phyloP scores from a whole-genome alignment of 2,329 filamentous ascomycete genomes.

The Chrysosporium keratinophilum region DNA sequence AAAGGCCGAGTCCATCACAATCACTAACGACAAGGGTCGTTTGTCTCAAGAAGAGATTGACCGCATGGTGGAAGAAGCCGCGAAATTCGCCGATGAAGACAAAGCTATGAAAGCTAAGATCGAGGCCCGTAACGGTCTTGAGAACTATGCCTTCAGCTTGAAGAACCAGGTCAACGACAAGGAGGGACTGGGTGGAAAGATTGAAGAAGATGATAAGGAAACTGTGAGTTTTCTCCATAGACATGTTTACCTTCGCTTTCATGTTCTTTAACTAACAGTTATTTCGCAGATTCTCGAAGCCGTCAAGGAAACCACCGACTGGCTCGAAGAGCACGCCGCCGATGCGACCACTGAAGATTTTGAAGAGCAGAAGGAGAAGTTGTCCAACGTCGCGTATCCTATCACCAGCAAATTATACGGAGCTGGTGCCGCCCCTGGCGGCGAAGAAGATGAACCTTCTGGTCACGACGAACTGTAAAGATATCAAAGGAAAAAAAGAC shows the following conservation, averaged over 20 bases:
- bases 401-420: constrained; percentile 98
- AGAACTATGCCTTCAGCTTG: constrained; percentile 98
- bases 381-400: constrained; percentile 90
- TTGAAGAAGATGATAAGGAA: constrained; percentile 97
- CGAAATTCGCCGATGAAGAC: constrained; percentile 98
- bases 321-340: constrained; percentile 89
- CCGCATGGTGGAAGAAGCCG: constrained; percentile 96
- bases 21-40: constrained; percentile 98
- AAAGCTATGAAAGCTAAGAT: constrained; percentile 97
- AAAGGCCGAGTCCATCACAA: constrained; percentile 94
- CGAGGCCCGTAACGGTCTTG: constrained; percentile 87
- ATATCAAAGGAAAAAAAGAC: constrained; percentile 11
- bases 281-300: constrained; percentile 64
- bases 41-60: constrained; percentile 95
- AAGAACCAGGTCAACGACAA: constrained; percentile 99
- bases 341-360: constrained; percentile 86
- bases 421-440: constrained; percentile 47
- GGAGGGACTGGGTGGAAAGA: constrained; percentile 94
- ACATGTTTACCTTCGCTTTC: background rate
- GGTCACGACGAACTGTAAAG: constrained; percentile 69
- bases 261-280: constrained; percentile 24
- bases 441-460: constrained; percentile 59
- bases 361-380: constrained; percentile 99
- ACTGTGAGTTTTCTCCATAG: constrained; percentile 47
- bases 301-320: constrained; percentile 92